Evolutionary conservation across 2,329 filamentous ascomycete species (phyloP).

Genomic region (Trichoderma hamatum): DNA sequence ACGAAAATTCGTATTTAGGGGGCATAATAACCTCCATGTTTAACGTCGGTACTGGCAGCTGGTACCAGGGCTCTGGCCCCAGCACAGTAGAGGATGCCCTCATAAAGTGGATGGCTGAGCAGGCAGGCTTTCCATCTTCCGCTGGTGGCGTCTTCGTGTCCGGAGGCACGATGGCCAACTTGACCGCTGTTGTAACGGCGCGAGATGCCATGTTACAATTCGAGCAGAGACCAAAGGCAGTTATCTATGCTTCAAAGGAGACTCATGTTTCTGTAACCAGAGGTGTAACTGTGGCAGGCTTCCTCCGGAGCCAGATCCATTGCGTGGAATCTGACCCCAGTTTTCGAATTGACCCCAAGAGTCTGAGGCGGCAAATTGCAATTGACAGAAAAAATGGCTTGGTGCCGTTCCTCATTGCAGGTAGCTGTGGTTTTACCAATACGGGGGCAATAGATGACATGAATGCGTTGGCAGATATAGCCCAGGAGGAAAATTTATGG

Average conservation of each 20-base stretch:
- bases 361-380: conserved; percentile 21
- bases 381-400: conserved; percentile 23
- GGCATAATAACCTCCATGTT: conserved; percentile 31
- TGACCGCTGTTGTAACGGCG: conserved; percentile 33
- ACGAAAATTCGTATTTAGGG: conserved; percentile 33
- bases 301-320: conserved; percentile 25
- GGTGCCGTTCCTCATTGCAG: conserved; percentile 29
- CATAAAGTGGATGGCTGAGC: conserved; percentile 32
- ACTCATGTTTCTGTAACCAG: conserved; percentile 31
- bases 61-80: conserved; percentile 33
- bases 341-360: conserved; percentile 17
- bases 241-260: conserved; percentile 31
- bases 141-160: conserved; percentile 34
- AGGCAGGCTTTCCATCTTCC: conserved; percentile 29
- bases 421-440: conserved; percentile 29
- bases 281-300: conserved; percentile 27
- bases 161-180: conserved; percentile 35
- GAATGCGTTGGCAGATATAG: conserved; percentile 23
- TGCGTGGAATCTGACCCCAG: conserved; percentile 20
- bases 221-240: conserved; percentile 21
- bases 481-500: conserved; percentile 30
- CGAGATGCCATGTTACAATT: conserved; percentile 28
- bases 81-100: conserved; percentile 34
- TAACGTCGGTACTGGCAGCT: conserved; percentile 31
- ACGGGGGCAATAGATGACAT: conserved; percentile 29